These are phyloP conservation scores for Boletus reticuloceps DNA, from an alignment of 768 basidiomycete species.

Conservation along the genomic window DNA sequence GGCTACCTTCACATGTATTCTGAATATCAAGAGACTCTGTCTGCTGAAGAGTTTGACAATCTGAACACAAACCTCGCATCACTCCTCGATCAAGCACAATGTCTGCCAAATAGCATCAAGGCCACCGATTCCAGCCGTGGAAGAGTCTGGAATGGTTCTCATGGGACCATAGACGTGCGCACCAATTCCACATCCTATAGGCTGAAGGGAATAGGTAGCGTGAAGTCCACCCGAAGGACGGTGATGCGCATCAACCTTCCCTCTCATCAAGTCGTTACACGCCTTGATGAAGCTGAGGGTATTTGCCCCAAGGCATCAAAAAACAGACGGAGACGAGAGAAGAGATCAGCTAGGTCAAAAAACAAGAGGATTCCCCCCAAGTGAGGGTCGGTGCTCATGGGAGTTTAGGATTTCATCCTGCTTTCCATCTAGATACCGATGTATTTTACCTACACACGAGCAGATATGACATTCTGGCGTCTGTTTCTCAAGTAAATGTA, in stretches of 20 bases:
- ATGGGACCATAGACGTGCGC: neutral
- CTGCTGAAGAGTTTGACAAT: neutral
- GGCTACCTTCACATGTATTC: constrained; percentile 4
- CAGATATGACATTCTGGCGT: no score
- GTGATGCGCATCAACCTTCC: constrained; percentile 5
- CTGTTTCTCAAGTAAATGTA: no score
- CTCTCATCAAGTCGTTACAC: neutral
- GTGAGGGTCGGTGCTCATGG: neutral
- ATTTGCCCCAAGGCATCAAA: neutral
- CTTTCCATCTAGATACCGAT: no score
- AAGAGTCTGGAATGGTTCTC: neutral
- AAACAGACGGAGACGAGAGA: neutral
- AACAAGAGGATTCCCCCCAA: neutral
- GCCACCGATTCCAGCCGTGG: neutral
- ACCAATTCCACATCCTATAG: constrained; percentile 5
- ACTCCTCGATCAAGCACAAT: neutral
- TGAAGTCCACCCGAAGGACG: neutral
- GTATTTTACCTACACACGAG: no score
- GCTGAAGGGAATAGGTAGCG: neutral
- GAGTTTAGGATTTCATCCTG: no score
- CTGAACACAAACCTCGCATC: neutral
- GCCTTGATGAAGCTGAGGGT: constrained; percentile 5
- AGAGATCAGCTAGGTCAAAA: neutral
- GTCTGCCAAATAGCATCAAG: constrained; percentile 1
- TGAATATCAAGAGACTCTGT: neutral